Percentiles rank a stretch among this genome's conserved stretches.
Conservation (phyloP, 2,329 filamentous ascomycete genomes). For the Colletotrichum liriopes region DNA sequence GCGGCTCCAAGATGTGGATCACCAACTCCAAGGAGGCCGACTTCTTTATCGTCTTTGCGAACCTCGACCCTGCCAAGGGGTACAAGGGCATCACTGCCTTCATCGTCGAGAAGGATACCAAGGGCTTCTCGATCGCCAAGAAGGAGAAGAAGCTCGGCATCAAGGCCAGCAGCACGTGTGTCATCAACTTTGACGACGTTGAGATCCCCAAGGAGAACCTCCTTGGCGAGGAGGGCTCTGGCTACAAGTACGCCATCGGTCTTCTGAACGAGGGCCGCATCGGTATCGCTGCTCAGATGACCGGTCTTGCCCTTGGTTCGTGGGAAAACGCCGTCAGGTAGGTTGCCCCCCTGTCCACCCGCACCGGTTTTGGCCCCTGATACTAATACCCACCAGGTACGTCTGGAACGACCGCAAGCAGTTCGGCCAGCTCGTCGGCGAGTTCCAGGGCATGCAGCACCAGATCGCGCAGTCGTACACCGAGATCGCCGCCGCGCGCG, state of each 20-base stretch:
- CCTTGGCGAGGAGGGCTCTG: slow-evolving; percentile 89
- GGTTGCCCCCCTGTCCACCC: slow-evolving; percentile 45
- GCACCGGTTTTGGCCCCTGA: background rate
- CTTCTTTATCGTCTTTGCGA: slow-evolving; percentile 98
- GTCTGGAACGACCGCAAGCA: slow-evolving; percentile 99
- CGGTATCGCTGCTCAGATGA: slow-evolving; percentile 99
- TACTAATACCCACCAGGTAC: slow-evolving; percentile 68
- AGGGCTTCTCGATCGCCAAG: slow-evolving; percentile 96
- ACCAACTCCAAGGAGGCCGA: slow-evolving; percentile 95
- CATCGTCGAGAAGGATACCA: slow-evolving; percentile 89
- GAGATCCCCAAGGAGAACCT: slow-evolving; percentile 90
- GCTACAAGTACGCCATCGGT: slow-evolving; percentile 98
- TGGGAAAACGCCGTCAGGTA: slow-evolving; percentile 93
- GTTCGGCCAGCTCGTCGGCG: slow-evolving; percentile 92
- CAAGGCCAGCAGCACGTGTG: slow-evolving; percentile 94
- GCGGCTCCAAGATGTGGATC: slow-evolving; percentile 99
- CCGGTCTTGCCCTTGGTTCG: slow-evolving; percentile 91
- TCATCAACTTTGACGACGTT: slow-evolving; percentile 97
- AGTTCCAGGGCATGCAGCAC: slow-evolving; percentile 99
- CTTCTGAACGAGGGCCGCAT: slow-evolving; percentile 97
- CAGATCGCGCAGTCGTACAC: slow-evolving; percentile 97
- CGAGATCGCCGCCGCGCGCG: slow-evolving; percentile 92
- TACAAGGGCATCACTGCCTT: slow-evolving; percentile 99
- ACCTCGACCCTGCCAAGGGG: slow-evolving; percentile 90
- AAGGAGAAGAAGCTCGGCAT: slow-evolving; percentile 99